Evolutionary conservation across 2,329 filamentous ascomycete species (phyloP), one percentile per base, ranked within the genome.

Genomic region (Alternaria dauci): DNA sequence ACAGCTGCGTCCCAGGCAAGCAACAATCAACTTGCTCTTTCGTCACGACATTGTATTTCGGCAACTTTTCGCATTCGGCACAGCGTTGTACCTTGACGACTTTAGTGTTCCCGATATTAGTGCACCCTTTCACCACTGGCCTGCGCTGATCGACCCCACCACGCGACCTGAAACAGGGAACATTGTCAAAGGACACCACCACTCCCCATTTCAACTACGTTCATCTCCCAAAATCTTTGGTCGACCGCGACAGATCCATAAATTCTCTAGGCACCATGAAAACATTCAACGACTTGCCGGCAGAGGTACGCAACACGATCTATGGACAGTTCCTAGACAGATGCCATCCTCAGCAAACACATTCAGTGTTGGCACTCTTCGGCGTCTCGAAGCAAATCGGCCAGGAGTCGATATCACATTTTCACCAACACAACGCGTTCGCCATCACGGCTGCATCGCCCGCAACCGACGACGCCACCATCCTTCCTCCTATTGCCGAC

Each of bases 221-320:
- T 38, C 16, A 2, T 28, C 43, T 43, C 41, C 39, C 39, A 44
- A 11, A 34, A 26, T 50, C 25, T 18, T 26, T 28, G 23, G 18
- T 12, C 44, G 16, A 32, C 16, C 9, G 23, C 44, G 34, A 20
- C 32, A 47, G 18, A 4, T 36, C 44, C 30, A 23, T 23, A 5
- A 28, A 12, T 2, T 16, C 25, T 26, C 20, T 38, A 32, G 18
- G 36, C n/a, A 36, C 11, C 30, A 70, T 71, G 63, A 43, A 58
- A 7, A n/a, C 16, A 7, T 59, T 69, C 25, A 41, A 28, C n/a
- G 32, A 62, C 9, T 43, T 69, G 2, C 68, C 68, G 9, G 48
- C 63, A 8, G 71, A 73, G 52, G 34, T 71, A 11, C 65, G 68
- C 25, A 71, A 72, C 44, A 46, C 30, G 8, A 43, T 73, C 1